Conservation (phyloP, 441 rosid species). For the Pelargonium australe region DNA sequence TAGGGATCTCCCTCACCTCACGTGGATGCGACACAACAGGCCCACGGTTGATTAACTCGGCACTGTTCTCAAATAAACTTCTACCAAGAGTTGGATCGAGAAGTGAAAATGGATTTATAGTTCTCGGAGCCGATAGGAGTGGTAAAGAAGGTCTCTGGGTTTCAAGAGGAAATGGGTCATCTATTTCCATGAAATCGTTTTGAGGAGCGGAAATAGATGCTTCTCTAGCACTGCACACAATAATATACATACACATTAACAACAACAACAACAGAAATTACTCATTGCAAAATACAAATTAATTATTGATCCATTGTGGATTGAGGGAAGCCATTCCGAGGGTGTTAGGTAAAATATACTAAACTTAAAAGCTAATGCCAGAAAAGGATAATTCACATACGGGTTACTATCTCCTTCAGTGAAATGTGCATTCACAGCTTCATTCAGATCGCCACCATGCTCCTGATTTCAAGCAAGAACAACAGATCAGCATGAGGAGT, state of each 20-base stretch:
- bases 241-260: slow-evolving; percentile 10
- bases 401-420: slow-evolving; percentile 65
- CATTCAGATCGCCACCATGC: slow-evolving; percentile 83
- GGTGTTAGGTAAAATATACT: neutral
- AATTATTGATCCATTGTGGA: neutral
- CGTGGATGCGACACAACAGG: slow-evolving; percentile 74
- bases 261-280: neutral
- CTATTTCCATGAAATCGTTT: slow-evolving; percentile 77
- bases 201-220: slow-evolving; percentile 35
- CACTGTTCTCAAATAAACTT: slow-evolving; percentile 35
- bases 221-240: slow-evolving; percentile 31
- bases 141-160: slow-evolving; percentile 34
- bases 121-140: slow-evolving; percentile 33
- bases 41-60: slow-evolving; percentile 33
- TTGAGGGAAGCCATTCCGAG: no score
- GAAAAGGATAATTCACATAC: slow-evolving; percentile 30
- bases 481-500: slow-evolving; percentile 13
- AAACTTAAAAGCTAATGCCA: slow-evolving; percentile 6
- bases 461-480: slow-evolving; percentile 44
- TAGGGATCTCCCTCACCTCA: slow-evolving; percentile 74
- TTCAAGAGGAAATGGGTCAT: slow-evolving; percentile 37
- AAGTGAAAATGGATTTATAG: slow-evolving; percentile 37
- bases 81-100: slow-evolving; percentile 41
- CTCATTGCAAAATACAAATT: neutral
- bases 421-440: slow-evolving; percentile 89